Percentiles rank a stretch among this genome's conserved stretches.
These are phyloP conservation scores for Inosperma sp. DNA, from an alignment of 768 basidiomycete species.

Conservation along the genomic window DNA sequence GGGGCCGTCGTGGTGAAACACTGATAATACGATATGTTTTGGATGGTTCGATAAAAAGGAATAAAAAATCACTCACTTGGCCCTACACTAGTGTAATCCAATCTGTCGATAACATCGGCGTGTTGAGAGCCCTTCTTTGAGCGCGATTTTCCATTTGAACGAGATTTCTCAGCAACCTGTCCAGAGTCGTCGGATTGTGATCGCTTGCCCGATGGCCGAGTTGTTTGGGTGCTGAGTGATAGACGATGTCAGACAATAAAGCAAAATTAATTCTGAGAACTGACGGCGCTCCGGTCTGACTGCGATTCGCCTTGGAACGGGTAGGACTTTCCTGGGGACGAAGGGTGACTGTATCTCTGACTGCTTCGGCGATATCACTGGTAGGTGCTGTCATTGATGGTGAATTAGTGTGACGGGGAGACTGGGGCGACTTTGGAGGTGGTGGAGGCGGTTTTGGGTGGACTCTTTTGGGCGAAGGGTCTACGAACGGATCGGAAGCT, in stretches of 20 bases:
- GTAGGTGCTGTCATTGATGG: conserved; percentile 19
- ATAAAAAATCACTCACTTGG: conserved; percentile 51
- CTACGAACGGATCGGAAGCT: conserved; percentile 52
- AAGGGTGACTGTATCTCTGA: conserved; percentile 64
- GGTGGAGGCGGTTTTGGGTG: conserved; percentile 31
- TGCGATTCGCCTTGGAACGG: conserved; percentile 49
- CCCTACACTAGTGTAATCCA: conserved; percentile 82
- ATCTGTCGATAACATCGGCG: conserved; percentile 85
- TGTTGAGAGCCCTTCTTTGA: conserved; percentile 72
- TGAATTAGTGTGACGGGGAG: conserved; percentile 26
- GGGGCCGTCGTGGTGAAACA: conserved; percentile 90
- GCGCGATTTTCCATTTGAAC: conserved; percentile 41
- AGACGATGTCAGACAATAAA: conserved; percentile 17
- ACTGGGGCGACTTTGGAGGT: conserved; percentile 29
- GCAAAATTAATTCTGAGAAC: conserved; percentile 26
- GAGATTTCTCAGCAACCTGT: conserved; percentile 34
- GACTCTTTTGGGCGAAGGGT: conserved; percentile 26
- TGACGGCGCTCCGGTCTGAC: conserved; percentile 48
- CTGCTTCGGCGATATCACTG: conserved; percentile 55
- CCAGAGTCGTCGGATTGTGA: conserved; percentile 47
- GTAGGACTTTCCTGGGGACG: conserved; percentile 39
- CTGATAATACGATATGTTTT: conserved; percentile 36
- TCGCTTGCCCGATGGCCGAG: conserved; percentile 36
- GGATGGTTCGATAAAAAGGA: conserved; percentile 11
- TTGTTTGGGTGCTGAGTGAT: neutral